A percentile compares a stretch with the other conserved stretches of the same genome.
phyloP scores from a whole-genome alignment of 208 protist genomes.

The Crithidia fasciculata region DNA sequence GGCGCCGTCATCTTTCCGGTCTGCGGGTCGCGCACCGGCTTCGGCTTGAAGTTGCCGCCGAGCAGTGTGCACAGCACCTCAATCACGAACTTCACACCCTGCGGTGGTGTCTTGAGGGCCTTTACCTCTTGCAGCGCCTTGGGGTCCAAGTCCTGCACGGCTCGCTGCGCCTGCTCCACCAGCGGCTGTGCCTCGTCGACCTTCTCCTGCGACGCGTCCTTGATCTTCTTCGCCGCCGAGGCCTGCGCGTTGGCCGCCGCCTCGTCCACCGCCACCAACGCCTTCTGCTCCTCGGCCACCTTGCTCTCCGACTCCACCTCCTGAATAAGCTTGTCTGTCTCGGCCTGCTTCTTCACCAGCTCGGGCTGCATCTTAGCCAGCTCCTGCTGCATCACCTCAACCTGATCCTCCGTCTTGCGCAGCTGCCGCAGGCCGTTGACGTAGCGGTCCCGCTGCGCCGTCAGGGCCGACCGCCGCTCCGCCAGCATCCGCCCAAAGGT shows the following conservation, averaged over 20 bases:
- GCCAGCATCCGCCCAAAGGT: conserved; percentile 91
- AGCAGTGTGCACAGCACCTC: conserved; percentile 92
- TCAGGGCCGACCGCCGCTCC: conserved; percentile 88
- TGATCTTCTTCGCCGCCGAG: conserved; percentile 91
- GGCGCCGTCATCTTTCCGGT: conserved; percentile 84
- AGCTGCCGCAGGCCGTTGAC: conserved; percentile 88
- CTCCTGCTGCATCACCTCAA: conserved; percentile 95
- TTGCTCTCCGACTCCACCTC: conserved; percentile 90
- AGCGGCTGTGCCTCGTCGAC: conserved; percentile 95
- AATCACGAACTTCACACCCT: conserved; percentile 95
- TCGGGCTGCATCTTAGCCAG: conserved; percentile 91
- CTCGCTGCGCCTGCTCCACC: conserved; percentile 93
- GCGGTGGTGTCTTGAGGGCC: conserved; percentile 94
- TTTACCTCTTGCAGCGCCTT: conserved; percentile 96
- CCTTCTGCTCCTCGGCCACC: conserved; percentile 83
- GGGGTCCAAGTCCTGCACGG: conserved; percentile 93
- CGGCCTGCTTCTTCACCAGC: conserved; percentile 90
- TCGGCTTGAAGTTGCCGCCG: conserved; percentile 87
- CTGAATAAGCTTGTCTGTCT: conserved; percentile 88
- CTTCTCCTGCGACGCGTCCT: conserved; percentile 96
- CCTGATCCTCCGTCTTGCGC: conserved; percentile 94
- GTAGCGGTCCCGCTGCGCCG: conserved; percentile 86
- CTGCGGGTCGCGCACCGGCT: conserved; percentile 80
- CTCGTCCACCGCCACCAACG: conserved; percentile 92
- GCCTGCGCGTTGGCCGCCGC: conserved; percentile 91